Percentiles rank a stretch among this genome's conserved stretches.
phyloP scores from a whole-genome alignment of 1,139 yeast species.

The Lodderomyces jiufengensis region DNA sequence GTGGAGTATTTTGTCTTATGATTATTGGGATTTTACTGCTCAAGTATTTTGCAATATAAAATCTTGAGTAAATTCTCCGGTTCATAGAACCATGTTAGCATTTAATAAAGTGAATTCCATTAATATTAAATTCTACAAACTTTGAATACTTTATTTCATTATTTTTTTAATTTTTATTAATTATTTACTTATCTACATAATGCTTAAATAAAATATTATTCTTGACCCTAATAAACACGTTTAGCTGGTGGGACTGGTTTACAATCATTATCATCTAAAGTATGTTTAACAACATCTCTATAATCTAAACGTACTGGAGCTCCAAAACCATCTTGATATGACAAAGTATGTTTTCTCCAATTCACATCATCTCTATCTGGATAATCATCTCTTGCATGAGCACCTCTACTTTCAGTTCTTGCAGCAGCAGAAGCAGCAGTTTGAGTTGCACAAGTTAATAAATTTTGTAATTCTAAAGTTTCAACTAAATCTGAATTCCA shows the following conservation, averaged over 20 bases:
- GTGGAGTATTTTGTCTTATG: no score
- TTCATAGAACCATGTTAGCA: no score
- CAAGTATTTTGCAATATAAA: no score
- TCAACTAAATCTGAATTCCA: conserved; percentile 98
- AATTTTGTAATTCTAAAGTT: conserved; percentile 92
- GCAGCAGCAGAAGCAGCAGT: conserved; percentile 94
- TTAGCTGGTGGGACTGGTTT: conserved; percentile 95
- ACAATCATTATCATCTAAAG: conserved; percentile 90
- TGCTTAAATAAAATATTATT: no score
- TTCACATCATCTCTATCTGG: conserved; percentile 92
- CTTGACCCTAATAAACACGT: conserved; percentile 94
- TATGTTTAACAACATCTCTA: conserved; percentile 79
- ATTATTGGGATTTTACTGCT: no score
- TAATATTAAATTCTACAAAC: no score
- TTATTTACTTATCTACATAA: no score
- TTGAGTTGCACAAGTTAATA: conserved; percentile 95
- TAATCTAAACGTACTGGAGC: conserved; percentile 75
- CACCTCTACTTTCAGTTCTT: conserved; percentile 98
- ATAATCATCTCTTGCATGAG: conserved; percentile 97
- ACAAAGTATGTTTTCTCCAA: conserved; percentile 98
- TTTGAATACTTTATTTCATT: no score
- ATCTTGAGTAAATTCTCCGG: no score
- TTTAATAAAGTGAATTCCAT: no score
- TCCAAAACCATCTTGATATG: conserved; percentile 75
- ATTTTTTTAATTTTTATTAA: no score